Base-by-base conservation (phyloP, 257 asterid genomes). In the Solanum tarapatanum region DNA sequence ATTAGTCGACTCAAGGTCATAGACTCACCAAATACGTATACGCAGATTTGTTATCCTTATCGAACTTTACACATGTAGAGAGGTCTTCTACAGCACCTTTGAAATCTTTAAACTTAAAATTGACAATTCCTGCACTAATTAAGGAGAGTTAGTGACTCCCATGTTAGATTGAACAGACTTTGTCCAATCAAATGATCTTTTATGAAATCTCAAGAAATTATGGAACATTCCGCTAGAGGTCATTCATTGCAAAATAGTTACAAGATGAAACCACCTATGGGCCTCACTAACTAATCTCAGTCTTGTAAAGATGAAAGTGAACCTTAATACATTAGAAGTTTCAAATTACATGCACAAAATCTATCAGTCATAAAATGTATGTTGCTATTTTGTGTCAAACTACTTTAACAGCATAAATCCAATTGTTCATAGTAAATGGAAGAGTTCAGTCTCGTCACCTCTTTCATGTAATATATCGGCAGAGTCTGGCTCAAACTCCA, bases 21-120 rank as follows among this genome's bases (percentile, higher is more conserved):
- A 76, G 87, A 91, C 98, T 89, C 95, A 95, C 99, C 98, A 97
- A 90, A 91, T 95, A 97, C 41, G 99, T 96, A 92, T 91, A 93
- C 8, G 99, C 99, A 87, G 99, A 97, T 95, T 95, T 96, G 94
- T 96, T 95, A 87, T 92, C 93, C 90, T 90, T 91, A 32, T 97
- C 99, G 89, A 93, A 89, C 89, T 93, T 92, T 87, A 97, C 95
- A 72, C 99, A 97, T 39, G 91, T 92, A 88, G 98, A 91, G 84
- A 97, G 94, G 94, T 97, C 99, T 90, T 95, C 94, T 84, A 93
- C 97, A 88, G 99, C 98, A 91, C 98, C 94, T 92, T 88, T 88
- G 86, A 93, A 96, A 91, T 97, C 99, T 93, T 97, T 97, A 90
- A 93, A 97, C 91, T 97, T 97, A 92, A 92, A 97, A 93, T 94